A percentile compares a stretch with the other conserved stretches of the same genome.
Evolutionary conservation across 2,329 filamentous ascomycete genomes (phyloP).

Genomic region (Trichoderma polysporum): DNA sequence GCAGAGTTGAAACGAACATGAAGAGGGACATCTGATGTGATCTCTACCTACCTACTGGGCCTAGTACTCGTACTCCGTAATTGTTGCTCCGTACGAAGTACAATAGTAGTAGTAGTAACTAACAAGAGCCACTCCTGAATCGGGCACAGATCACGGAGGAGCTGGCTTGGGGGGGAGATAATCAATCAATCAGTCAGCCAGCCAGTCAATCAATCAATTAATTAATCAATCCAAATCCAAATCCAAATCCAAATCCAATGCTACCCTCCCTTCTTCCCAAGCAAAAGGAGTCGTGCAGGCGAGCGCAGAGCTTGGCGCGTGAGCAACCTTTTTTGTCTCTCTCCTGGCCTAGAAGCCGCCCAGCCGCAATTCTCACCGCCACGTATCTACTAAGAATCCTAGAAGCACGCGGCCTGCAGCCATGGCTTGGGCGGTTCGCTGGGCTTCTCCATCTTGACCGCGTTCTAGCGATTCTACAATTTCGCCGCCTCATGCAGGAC

Average conservation of each 20-base stretch:
- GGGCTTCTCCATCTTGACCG: background rate
- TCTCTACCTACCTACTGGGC: no score
- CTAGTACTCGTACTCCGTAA: no score
- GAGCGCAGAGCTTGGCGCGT: background rate
- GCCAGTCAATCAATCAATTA: no score
- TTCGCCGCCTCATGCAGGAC: slow-evolving; percentile 18
- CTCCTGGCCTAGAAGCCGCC: background rate
- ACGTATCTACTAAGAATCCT: background rate
- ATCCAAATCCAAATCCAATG: no score
- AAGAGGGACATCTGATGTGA: background rate
- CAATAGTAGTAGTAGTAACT: no score
- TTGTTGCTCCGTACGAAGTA: no score
- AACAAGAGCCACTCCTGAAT: no score
- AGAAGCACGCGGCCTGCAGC: slow-evolving; percentile 1
- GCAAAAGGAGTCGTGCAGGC: no score
- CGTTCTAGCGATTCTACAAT: slow-evolving; percentile 8
- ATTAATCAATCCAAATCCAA: no score
- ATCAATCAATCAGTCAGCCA: no score
- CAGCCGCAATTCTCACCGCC: slow-evolving; percentile 14
- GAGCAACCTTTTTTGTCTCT: background rate
- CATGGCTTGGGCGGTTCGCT: background rate
- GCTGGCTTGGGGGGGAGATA: no score
- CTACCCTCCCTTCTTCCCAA: background rate
- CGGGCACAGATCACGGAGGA: no score
- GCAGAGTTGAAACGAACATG: background rate